Evolutionary conservation across 345 rosid genomes (phyloP).

Genomic region (Streptanthus diversifolius): DNA sequence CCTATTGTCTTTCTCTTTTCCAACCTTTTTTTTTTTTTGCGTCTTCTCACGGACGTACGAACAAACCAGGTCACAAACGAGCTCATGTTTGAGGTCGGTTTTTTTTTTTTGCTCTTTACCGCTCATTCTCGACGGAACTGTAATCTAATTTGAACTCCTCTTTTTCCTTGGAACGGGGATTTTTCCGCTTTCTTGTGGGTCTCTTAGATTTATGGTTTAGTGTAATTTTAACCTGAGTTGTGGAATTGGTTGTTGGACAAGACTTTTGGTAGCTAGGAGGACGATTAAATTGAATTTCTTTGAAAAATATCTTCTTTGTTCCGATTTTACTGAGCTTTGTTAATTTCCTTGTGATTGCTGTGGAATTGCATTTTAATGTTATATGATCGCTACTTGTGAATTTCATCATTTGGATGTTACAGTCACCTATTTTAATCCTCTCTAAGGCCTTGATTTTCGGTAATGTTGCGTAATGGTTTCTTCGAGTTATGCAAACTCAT

Average conservation of each 20-base stretch:
- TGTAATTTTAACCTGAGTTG: not conserved
- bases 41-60: not conserved
- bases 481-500: too few relatives aligned
- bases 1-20: not conserved
- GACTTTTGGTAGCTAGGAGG: not conserved
- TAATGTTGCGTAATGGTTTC: too few relatives aligned
- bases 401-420: constrained; percentile 8
- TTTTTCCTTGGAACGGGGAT: not conserved
- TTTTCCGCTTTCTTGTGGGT: not conserved
- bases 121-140: not conserved
- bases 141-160: not conserved
- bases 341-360: not conserved
- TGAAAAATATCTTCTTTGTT: not conserved
- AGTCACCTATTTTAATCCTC: not conserved
- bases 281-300: not conserved
- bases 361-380: not conserved
- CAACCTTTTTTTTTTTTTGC: not conserved
- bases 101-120: not conserved
- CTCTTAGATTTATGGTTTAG: not conserved
- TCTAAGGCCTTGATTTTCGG: not conserved
- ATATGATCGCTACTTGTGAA: not conserved
- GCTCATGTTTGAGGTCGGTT: constrained; percentile 39
- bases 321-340: not conserved
- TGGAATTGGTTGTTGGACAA: not conserved
- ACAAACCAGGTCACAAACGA: constrained; percentile 16